These are phyloP conservation scores for Pterothamnion heteromorphum DNA, from an alignment of 31 red algal species.

Conservation along the genomic window DNA sequence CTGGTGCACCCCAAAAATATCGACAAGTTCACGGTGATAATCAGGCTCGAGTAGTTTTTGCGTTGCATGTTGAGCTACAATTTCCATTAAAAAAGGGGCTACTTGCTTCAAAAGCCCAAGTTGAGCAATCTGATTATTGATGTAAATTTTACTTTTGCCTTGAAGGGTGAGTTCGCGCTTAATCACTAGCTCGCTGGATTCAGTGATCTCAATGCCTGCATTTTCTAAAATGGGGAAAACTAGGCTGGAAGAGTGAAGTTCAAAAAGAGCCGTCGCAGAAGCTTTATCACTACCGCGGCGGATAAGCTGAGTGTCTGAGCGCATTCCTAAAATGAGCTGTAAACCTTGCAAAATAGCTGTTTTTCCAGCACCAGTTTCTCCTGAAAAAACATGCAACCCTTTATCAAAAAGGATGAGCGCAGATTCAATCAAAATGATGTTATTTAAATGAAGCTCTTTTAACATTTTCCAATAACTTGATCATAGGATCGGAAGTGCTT, in stretches of 20 bases:
- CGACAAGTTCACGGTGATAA: neutral
- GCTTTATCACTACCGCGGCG: neutral
- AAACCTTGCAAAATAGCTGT: neutral
- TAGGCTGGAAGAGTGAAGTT: neutral
- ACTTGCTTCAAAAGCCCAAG: neutral
- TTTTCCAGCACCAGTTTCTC: slow-evolving; percentile 39
- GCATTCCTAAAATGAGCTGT: neutral
- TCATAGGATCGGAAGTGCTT: too few relatives aligned
- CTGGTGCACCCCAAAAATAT: neutral
- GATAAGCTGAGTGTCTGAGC: neutral
- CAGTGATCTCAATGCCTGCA: neutral
- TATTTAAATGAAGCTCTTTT: too few relatives aligned
- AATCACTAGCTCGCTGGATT: neutral
- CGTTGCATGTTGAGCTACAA: neutral
- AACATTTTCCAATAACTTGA: too few relatives aligned
- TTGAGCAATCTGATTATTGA: neutral
- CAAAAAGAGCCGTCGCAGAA: neutral
- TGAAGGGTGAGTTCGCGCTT: neutral
- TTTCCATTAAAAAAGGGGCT: neutral
- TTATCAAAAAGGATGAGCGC: too few relatives aligned
- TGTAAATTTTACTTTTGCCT: neutral
- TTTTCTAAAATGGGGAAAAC: neutral
- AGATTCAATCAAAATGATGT: too few relatives aligned
- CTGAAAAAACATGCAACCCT: too few relatives aligned
- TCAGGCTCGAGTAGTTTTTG: neutral